These are phyloP conservation scores for Diplodia corticola DNA, from an alignment of 2,329 filamentous ascomycete species.

Conservation along the genomic window DNA sequence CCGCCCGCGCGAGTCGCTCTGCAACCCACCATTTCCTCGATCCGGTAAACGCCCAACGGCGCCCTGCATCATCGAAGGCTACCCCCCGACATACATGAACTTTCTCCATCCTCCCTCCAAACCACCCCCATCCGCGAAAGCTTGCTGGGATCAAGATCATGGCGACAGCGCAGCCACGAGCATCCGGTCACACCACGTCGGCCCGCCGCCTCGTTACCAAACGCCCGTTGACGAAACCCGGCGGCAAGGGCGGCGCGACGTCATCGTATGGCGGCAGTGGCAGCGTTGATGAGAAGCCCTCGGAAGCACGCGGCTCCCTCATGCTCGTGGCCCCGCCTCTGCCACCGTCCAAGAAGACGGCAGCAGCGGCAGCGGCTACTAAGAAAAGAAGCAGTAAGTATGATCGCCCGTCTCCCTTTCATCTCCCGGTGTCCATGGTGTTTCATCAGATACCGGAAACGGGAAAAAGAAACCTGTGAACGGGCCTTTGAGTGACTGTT, in stretches of 20 bases:
- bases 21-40: conserved; percentile 12
- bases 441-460: background rate
- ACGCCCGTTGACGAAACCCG: background rate
- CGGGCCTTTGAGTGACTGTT: background rate
- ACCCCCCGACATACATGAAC: too few species aligned
- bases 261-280: background rate
- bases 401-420: background rate
- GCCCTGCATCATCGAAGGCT: background rate
- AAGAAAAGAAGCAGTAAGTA: background rate
- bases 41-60: background rate
- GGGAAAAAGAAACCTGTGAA: background rate
- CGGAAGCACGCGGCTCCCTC: conserved; percentile 7
- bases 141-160: too few species aligned
- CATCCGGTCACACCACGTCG: background rate
- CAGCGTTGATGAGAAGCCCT: background rate
- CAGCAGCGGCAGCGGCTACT: background rate
- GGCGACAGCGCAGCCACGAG: background rate
- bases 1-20: background rate
- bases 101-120: too few species aligned
- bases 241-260: background rate
- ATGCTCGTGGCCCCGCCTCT: background rate
- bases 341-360: background rate
- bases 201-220: background rate
- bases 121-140: too few species aligned
- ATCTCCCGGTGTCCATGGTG: too few species aligned